These are phyloP conservation scores for Populus simonii DNA, from an alignment of 345 rosid species.

Conservation along the genomic window DNA sequence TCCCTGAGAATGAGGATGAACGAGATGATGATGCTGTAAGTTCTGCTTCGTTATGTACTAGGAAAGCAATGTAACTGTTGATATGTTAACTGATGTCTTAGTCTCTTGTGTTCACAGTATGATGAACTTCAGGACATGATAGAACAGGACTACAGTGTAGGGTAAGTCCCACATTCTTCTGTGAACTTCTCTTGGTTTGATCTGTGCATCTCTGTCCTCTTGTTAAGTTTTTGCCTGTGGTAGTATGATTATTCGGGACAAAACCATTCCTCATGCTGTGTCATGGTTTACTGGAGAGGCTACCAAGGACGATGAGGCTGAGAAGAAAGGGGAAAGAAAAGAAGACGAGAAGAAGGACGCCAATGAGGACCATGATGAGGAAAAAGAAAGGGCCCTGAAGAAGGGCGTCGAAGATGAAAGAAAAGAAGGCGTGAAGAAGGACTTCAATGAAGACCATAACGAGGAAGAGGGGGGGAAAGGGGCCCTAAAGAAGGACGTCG, in stretches of 20 bases:
- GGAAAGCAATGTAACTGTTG: background rate
- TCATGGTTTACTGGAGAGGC: constrained; percentile 29
- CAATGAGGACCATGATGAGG: background rate
- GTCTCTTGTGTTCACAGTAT: background rate
- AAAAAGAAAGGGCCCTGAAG: background rate
- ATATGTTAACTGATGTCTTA: background rate
- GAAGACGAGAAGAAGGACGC: constrained; percentile 1
- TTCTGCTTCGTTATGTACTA: background rate
- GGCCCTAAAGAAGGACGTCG: background rate
- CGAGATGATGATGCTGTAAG: constrained; percentile 24
- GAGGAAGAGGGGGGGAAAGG: too few species aligned
- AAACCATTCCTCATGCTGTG: constrained; percentile 22
- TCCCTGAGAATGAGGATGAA: constrained; percentile 18
- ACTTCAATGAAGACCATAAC: too few species aligned
- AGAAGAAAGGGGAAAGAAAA: background rate
- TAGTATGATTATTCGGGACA: constrained; percentile 15
- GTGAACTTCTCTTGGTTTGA: background rate
- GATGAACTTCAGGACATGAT: constrained; percentile 20
- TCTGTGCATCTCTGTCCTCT: background rate
- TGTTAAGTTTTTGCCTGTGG: background rate
- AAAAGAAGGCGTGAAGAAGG: too few species aligned
- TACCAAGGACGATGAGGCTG: constrained; percentile 9
- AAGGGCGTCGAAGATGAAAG: too few species aligned
- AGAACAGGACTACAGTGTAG: constrained; percentile 18
- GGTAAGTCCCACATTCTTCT: constrained; percentile 7